phyloP scores from a whole-genome alignment of 2,329 filamentous ascomycete species.

The Aspergillus caelatus region DNA sequence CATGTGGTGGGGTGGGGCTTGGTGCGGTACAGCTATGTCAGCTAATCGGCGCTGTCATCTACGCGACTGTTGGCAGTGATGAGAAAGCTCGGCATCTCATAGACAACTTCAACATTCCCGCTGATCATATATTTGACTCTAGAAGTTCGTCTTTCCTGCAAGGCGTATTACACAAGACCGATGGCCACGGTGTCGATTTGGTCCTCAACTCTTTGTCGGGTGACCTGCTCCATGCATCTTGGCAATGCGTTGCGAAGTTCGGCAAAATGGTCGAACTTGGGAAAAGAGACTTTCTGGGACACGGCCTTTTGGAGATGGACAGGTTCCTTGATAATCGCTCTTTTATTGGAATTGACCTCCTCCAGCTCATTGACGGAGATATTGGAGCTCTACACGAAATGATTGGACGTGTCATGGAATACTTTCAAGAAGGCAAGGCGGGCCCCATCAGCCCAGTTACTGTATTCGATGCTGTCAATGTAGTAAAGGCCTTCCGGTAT shows the following conservation, averaged over 20 bases:
- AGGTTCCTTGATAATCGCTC: constrained; percentile 26
- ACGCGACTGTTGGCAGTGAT: constrained; percentile 27
- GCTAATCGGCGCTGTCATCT: constrained; percentile 28
- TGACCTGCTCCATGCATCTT: constrained; percentile 30
- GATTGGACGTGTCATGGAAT: constrained; percentile 7
- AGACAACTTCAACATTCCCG: constrained; percentile 20
- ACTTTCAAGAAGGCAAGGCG: constrained; percentile 8
- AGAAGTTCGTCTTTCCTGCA: constrained; percentile 21
- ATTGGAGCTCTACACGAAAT: constrained; percentile 13
- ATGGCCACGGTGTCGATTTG: constrained; percentile 28
- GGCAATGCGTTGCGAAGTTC: constrained; percentile 34
- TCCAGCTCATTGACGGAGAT: constrained; percentile 15
- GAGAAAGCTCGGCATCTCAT: constrained; percentile 27
- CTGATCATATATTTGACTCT: constrained; percentile 28
- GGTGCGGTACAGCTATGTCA: constrained; percentile 30
- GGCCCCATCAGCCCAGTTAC: constrained; percentile 25
- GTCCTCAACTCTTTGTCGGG: constrained; percentile 33
- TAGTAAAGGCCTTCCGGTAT: constrained; percentile 45
- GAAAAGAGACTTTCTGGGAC: constrained; percentile 28
- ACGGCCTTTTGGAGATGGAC: constrained; percentile 26
- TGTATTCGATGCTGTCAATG: constrained; percentile 26
- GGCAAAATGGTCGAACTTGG: constrained; percentile 34
- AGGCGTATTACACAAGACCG: constrained; percentile 21
- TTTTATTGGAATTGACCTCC: constrained; percentile 28
- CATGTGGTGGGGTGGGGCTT: constrained; percentile 30